Conservation (phyloP, 371 early-diverging fungal genomes). For the Mycotypha africana region DNA sequence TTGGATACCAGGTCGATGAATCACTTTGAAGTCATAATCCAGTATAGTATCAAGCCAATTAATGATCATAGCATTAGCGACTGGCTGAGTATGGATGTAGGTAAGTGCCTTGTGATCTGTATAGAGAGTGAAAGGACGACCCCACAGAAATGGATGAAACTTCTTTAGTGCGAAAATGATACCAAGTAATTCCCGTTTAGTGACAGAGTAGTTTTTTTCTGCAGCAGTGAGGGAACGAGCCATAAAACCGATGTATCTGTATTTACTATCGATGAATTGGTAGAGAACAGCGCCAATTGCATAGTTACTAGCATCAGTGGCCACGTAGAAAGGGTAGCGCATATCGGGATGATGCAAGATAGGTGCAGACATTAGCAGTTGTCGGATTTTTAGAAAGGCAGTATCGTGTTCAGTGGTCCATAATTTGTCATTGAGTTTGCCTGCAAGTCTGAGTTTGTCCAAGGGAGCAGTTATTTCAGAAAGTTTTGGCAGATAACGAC, state of each 20-base stretch:
- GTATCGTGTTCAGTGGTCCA: slow-evolving; percentile 7
- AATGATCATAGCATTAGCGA: slow-evolving; percentile 2
- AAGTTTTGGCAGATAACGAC: slow-evolving; percentile 11
- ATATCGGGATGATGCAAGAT: slow-evolving; percentile 19
- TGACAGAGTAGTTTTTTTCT: background rate
- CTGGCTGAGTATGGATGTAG: no score
- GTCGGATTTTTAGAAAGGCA: slow-evolving; percentile 8
- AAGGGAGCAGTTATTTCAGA: slow-evolving; percentile 15
- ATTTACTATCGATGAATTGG: slow-evolving; percentile 4
- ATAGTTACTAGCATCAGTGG: slow-evolving; percentile 34
- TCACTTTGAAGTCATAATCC: slow-evolving; percentile 3
- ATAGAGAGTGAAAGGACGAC: slow-evolving; percentile 14
- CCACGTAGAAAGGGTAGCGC: slow-evolving; percentile 18
- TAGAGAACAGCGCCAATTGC: slow-evolving; percentile 32
- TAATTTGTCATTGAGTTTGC: background rate
- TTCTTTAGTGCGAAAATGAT: slow-evolving; percentile 17
- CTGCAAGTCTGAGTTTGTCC: slow-evolving; percentile 11
- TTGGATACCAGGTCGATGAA: no score
- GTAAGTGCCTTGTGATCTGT: slow-evolving; percentile 12
- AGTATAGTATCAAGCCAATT: slow-evolving; percentile 11
- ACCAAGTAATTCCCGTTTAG: background rate
- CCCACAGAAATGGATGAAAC: slow-evolving; percentile 29
- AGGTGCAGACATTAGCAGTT: background rate
- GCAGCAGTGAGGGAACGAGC: background rate
- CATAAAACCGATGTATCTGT: slow-evolving; percentile 14